Base-by-base conservation (phyloP, 371 early-diverging fungal genomes). In the Apophysomyces variabilis region DNA sequence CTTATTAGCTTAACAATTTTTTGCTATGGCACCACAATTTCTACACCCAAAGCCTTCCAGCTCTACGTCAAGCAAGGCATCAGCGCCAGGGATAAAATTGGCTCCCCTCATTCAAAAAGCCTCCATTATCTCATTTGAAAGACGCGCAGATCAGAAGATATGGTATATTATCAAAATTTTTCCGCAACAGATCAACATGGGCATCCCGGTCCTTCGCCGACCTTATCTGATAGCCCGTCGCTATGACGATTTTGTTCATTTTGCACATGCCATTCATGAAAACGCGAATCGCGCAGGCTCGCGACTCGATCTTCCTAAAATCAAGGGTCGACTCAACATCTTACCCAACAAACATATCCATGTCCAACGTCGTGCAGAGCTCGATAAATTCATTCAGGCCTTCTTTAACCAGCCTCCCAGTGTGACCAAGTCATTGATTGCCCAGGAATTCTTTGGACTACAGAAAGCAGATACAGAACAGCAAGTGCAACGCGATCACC, bases 381-480 rank as follows among this genome's bases (percentile, higher is more conserved):
- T 75, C 41, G 67, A 75, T 36, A 62, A 45, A 46, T 75, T 75
- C 38, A 54, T 75, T 35, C 64, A 66, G n/a, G 50, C 65, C 54
- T 47, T 75, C 12, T 71, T 75, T 41, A 45, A 37, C 7, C 57
- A 71, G 16, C 69, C 71, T 7, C 38, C 62, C 6, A 44, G 65
- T 7, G 62, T 69, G n/a, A 61, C 67, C 11, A 67, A 69, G 54
- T 69, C 75, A 5, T 44, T 71, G 61, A 57, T 66, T 38, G 72
- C 71, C 11, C 56, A 69, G 43, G 75, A 71, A 63, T 75, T 75
- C 61, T 75, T 75, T 69, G 75, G 75, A 21, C 39, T 64, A 35
- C 66, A 71, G 14, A 71, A 65, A 38, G 63, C 54, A 21, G 75
- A 71, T 56, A 58, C 67, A 36, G 66, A 66, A 21, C 54, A 50